Conservation (phyloP, 306 rosid species). For the Ammopiptanthus mongolicus region DNA sequence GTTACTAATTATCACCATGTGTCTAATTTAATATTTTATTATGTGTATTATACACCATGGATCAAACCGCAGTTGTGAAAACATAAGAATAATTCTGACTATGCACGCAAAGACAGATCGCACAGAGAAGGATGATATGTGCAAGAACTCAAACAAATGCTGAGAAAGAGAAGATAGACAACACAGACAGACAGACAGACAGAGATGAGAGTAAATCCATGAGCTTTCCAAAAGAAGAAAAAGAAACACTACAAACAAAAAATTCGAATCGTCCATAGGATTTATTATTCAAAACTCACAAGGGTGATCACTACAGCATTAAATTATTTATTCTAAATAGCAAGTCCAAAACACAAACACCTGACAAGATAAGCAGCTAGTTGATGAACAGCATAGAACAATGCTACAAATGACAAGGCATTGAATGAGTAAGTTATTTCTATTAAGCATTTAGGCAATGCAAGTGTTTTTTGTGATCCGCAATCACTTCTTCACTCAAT, state of each 20-base stretch:
- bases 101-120: not conserved
- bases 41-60: not conserved
- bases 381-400: conserved; percentile 5
- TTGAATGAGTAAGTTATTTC: not conserved
- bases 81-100: not conserved
- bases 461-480: too few relatives aligned
- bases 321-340: not conserved
- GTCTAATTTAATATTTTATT: not conserved
- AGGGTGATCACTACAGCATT: not conserved
- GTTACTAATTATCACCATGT: conserved; percentile 15
- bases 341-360: conserved; percentile 9
- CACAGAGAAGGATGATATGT: not conserved
- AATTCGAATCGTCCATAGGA: not conserved
- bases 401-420: not conserved
- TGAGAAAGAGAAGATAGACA: not conserved
- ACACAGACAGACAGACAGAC: not conserved
- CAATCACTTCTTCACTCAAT: too few relatives aligned
- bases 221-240: not conserved
- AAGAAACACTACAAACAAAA: not conserved
- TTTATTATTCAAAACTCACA: not conserved
- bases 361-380: not conserved
- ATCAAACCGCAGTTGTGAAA: not conserved
- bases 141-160: not conserved
- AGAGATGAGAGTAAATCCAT: not conserved
- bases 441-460: too few relatives aligned